Base-by-base conservation (phyloP, 495 filamentous ascomycete species). In the Sporormia fimetaria region DNA sequence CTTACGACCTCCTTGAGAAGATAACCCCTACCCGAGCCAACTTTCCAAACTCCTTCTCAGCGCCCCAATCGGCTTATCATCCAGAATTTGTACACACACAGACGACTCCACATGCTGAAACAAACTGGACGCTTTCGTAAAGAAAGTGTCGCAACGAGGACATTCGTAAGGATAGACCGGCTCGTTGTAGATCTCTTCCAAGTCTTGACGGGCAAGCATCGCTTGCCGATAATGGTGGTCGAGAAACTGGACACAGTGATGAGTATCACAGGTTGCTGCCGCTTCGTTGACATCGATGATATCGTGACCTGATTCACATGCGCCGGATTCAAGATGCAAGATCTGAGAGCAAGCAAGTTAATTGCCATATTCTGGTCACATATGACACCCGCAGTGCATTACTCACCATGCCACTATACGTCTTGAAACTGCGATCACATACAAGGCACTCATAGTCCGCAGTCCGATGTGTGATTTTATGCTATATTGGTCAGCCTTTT, bases 21-120 rank as follows among this genome's bases (percentile, higher is more conserved):
- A n/a, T n/a, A n/a, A n/a, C n/a, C n/a, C n/a, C n/a, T n/a, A n/a
- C n/a, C n/a, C n/a, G n/a, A n/a, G n/a, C n/a, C n/a, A n/a, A n/a
- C n/a, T n/a, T n/a, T n/a, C n/a, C n/a, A n/a, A n/a, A n/a, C n/a
- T n/a, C n/a, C n/a, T n/a, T n/a, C 10, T 37, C 34, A 45, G 22
- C 10, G 21, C 32, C 17, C 10, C 6, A 11, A 45, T 45, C 1
- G 33, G 6, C 6, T 22, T 26, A 6, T 31, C 23, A 18, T 45
- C 11, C 6, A 38, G 34, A 8, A 11, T 30, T 21, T 45, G 42
- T 7, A 10, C 18, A 21, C 42, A 45, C 27, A 26, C 15, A 3
- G 23, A 21, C 1, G 42, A 45, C 21, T 45, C 42, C 5, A 45
- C 42, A 20, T 45, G 42, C 42, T 31, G 14, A 21, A 45, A 45